phyloP scores from a whole-genome alignment of 805 yeast species.

The Suhomyces sp. region DNA sequence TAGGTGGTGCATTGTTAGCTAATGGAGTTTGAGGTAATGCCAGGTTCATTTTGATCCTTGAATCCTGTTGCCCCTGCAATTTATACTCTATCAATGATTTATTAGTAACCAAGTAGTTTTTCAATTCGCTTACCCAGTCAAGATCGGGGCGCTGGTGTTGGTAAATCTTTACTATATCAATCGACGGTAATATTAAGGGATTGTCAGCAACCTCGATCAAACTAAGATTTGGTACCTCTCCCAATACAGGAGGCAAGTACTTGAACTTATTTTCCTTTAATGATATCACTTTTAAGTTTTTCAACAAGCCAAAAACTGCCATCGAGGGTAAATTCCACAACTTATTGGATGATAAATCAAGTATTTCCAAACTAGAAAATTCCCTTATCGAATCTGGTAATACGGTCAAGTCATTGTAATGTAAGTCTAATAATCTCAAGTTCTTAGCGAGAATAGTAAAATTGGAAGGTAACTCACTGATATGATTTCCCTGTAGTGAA shows the following conservation, averaged over 20 bases:
- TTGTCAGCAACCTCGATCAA: constrained; percentile 62
- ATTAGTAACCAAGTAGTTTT: constrained; percentile 37
- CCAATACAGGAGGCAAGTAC: constrained; percentile 51
- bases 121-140: constrained; percentile 46
- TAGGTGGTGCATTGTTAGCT: background rate
- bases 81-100: constrained; percentile 27
- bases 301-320: constrained; percentile 22
- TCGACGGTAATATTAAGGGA: constrained; percentile 53
- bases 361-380: constrained; percentile 51
- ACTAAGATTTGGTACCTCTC: constrained; percentile 49
- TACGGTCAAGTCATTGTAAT: constrained; percentile 52
- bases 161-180: constrained; percentile 29
- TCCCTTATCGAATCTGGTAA: constrained; percentile 45
- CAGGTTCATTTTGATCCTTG: constrained; percentile 7
- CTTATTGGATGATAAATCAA: constrained; percentile 62
- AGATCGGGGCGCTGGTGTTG: constrained; percentile 37
- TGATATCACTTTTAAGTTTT: constrained; percentile 54
- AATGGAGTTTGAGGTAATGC: constrained; percentile 4
- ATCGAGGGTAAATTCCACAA: constrained; percentile 45
- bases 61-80: constrained; percentile 13
- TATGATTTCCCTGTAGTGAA: constrained; percentile 51
- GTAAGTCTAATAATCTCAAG: constrained; percentile 62
- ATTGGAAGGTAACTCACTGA: constrained; percentile 46
- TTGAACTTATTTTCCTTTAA: constrained; percentile 57
- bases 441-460: constrained; percentile 41